Base-by-base conservation (phyloP, 345 rosid genomes). In the Pugionium dolabratum region DNA sequence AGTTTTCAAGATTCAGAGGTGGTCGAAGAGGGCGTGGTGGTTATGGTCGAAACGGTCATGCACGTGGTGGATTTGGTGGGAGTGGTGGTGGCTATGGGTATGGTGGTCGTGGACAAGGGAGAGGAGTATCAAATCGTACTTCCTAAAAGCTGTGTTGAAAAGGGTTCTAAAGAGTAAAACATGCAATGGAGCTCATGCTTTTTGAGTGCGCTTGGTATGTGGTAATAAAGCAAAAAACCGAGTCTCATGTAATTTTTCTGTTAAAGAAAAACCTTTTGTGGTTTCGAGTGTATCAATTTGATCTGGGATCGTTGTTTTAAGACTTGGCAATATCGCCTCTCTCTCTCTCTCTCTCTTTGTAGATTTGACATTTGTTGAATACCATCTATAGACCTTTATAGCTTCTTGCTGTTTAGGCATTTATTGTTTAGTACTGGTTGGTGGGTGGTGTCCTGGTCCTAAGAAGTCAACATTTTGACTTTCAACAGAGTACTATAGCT, bases 1-100 rank as follows among this genome's bases (percentile, higher is more conserved):
- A 85, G 11, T 85, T 83, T 67, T 69, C 88, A 18, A 81, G 90
- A 59, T 56, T 79, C 59, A 66, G 72, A 59, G 76, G 76, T 18
- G 76, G 76, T 11, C 67, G 72, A 73, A 62, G 71, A 33, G 76
- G 76, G 4, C 61, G 72, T 37, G 67, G 62, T 10, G 58, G 69
- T 37, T 70, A 70, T 62, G 75, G 83, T 47, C 69, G 78, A 31
- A 45, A 62, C 4, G 81, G 80, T 48, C 64, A 80, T 41, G 66
- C 59, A 36, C 83, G 81, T 58, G 86, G 89, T 4, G 74, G 76
- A 4, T 72, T 65, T 31, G 72, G 76, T 44, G 76, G 71, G 0
- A 70, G 75, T 49, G 75, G 75, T 61, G 74, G 69, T 1, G 81
- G 85, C 27, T 71, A 79, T 37, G 75, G 78, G 79, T 9, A 69